These are phyloP conservation scores for Pestalotiopsis sp. DNA, from an alignment of 2,329 filamentous ascomycete species.

Conservation along the genomic window DNA sequence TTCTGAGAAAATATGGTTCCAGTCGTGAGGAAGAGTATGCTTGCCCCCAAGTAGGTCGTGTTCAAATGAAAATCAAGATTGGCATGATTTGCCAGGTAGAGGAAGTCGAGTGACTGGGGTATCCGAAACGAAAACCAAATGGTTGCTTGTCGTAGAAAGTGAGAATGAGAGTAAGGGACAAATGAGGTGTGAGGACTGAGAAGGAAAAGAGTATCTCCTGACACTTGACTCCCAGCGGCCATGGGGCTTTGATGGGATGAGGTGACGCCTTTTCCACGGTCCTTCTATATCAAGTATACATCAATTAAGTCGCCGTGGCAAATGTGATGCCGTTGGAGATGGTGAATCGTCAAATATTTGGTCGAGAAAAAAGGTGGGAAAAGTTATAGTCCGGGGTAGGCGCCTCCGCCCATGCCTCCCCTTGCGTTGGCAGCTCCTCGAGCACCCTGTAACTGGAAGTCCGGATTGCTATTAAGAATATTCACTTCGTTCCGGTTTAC, in stretches of 20 bases:
- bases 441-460: slow-evolving; percentile 70
- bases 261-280: background rate
- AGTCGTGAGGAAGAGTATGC: slow-evolving; percentile 1
- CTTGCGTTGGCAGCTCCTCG: slow-evolving; percentile 29
- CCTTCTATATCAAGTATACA: slow-evolving; percentile 8
- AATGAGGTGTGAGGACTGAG: background rate
- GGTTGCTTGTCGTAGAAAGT: slow-evolving; percentile 3
- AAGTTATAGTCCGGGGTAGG: slow-evolving; percentile 45
- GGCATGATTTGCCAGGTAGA: slow-evolving; percentile 5
- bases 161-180: background rate
- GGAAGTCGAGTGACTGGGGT: slow-evolving; percentile 10
- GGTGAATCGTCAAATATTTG: background rate
- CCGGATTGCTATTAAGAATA: slow-evolving; percentile 77
- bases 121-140: slow-evolving; percentile 8
- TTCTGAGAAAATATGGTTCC: background rate
- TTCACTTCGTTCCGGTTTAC: slow-evolving; percentile 66
- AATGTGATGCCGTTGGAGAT: background rate
- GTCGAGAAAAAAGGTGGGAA: background rate
- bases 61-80: background rate
- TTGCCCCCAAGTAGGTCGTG: background rate
- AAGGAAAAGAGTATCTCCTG: background rate
- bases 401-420: slow-evolving; percentile 41
- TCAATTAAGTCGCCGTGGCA: slow-evolving; percentile 2
- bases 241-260: background rate
- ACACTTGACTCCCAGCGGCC: background rate